Evolutionary conservation across 441 rosid species (phyloP), one percentile per base, ranked within the genome.

Genomic region (Lepidium campestre): DNA sequence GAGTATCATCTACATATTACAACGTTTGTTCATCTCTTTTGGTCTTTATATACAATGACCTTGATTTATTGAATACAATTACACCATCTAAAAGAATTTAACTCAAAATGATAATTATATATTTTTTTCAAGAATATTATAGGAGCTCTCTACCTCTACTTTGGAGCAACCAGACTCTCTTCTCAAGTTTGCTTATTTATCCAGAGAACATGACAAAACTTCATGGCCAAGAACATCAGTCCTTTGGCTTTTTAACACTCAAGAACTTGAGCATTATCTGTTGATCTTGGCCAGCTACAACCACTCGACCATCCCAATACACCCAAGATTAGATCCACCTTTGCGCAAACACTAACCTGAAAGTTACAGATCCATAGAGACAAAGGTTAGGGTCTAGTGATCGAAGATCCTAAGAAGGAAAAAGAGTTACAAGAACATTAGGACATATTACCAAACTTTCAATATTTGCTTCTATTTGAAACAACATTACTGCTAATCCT

Each of bases 281-380:
- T 58, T 41, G 81, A 82, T 83, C 79, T 76, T 27, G 96, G 91
- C 97, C 92, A 89, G 80, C 95, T 93, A 82, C 99, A 93, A 57
- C 97, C 99, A 14, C 81, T 83, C 19, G 93, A 91, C 92, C 96
- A 93, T 74, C 95, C 93, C 79, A 93, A 77, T 47, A 93, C 96
- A 65, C 97, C 96, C 29, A 75, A 72, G 75, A 93, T 81, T 64
- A 82, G 73, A 82, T 91, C 97, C 73, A 93, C 81, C 65, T 80
- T 87, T 7, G 85, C 77, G 80, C 91, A 91, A 52, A 87, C 95
- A 57, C 73, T 80, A 47, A 89, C 86, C 99, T 93, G 83, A n/a
- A 59, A 70, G 9, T 67, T 18, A 18, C 36, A n/a, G 2, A 50
- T 72, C 29, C 46, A 45, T 22, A 29, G 46, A 45, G 59, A 52